Evolutionary conservation across 805 yeast genomes (phyloP), one percentile per base, ranked within the genome.

Genomic region (Lachancea quebecensis): DNA sequence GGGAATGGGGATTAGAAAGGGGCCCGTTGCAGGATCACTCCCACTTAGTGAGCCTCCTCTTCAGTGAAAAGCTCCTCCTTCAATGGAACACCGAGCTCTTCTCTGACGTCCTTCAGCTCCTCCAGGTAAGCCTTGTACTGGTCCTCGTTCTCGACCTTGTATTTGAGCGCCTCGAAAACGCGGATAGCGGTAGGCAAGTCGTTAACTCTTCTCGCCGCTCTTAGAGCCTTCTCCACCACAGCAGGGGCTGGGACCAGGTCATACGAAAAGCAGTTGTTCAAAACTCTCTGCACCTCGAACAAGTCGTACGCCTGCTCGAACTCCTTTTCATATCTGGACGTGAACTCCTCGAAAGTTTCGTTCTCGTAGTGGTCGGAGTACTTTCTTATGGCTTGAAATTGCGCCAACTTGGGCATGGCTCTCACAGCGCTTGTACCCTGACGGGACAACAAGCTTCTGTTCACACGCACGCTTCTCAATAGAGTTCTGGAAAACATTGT

Each of bases 151-250:
- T 91, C 97, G 54, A 93, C 98, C 77, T 93, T 93, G 81, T 81
- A 87, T 70, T 85, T 87, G 67, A 93, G 79, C 56, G 95, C 98
- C 77, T 91, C 99, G 62, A 93, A 93, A 46, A 95, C 96, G 74
- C 99, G 86, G 57, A 89, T 93, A 46, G 99, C 99, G 49, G 98
- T 90, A 50, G 99, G 96, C 73, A 87, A 87, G 74, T 93, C 99
- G 72, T 93, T 88, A 57, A 93, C 98, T 74, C 98, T 87, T 82
- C 99, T 90, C 59, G 97, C 90, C 39, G 99, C 99, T 73, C 86
- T 82, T 66, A 93, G 77, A 40, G 99, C 99, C 72, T 85, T 86
- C 72, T 87, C 96, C 64, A 93, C 78, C 52, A 93, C 98, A 51
- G 85, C 79, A 56, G 99, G 99, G 28, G 99, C 91, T 56, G 99